Evolutionary conservation across 2,329 filamentous ascomycete species (phyloP).

Genomic region (Rhinocladiella similis): DNA sequence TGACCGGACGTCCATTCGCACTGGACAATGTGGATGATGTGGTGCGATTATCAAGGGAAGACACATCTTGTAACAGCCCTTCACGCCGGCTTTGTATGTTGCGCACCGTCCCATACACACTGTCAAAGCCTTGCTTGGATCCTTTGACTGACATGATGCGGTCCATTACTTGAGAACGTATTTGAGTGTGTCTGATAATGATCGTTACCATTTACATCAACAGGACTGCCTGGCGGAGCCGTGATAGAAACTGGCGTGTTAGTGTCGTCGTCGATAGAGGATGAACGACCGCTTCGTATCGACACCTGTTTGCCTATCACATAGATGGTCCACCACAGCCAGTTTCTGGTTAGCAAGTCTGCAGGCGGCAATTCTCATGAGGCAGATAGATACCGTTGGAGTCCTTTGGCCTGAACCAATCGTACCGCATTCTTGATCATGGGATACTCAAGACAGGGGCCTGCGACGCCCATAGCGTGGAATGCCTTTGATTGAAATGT

Average conservation of each 20-base stretch:
- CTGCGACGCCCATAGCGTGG: conserved; percentile 1
- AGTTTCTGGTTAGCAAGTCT: neutral
- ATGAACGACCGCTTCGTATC: conserved; percentile 6
- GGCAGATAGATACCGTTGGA: neutral
- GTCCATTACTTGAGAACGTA: neutral
- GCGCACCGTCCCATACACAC: neutral
- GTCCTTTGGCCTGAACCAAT: conserved; percentile 1
- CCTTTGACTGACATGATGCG: conserved; percentile 2
- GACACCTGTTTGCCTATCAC: conserved; percentile 6
- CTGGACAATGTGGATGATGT: too few relatives aligned
- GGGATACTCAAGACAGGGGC: conserved; percentile 2
- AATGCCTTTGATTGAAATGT: neutral
- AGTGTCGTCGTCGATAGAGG: conserved; percentile 7
- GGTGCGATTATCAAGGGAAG: neutral
- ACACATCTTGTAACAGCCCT: neutral
- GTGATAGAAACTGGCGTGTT: neutral
- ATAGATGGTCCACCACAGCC: conserved; percentile 10
- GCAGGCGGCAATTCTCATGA: neutral
- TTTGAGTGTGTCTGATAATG: conserved; percentile 2
- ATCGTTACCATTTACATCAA: neutral
- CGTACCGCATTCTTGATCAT: neutral
- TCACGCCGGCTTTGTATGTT: neutral
- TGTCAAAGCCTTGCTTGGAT: neutral
- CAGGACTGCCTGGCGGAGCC: neutral
- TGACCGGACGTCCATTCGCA: neutral